A percentile compares a stretch with the other conserved stretches of the same genome.
Evolutionary conservation across 768 basidiomycete genomes (phyloP).

Genomic region (Naganishia vishniacii): DNA sequence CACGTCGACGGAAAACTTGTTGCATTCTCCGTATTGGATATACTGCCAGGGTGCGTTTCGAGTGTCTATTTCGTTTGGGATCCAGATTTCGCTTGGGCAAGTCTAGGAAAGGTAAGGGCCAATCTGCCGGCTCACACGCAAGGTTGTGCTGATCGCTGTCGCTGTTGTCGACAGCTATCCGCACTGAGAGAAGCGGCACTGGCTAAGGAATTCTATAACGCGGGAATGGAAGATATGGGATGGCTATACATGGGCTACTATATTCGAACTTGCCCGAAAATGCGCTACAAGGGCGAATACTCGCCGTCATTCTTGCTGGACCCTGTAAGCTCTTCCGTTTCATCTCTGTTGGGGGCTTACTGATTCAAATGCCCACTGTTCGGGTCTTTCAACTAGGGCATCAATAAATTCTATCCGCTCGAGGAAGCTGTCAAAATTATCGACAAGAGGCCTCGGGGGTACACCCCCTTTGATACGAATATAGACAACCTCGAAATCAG

Average conservation of each 20-base stretch:
- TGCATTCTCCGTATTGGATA: constrained; percentile 82
- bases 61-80: constrained; percentile 92
- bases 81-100: constrained; percentile 48
- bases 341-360: too few relatives aligned
- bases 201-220: constrained; percentile 65
- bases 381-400: constrained; percentile 66
- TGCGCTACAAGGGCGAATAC: constrained; percentile 95
- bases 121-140: not conserved
- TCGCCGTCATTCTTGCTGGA: constrained; percentile 79
- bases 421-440: constrained; percentile 59
- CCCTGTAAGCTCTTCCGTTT: constrained; percentile 57
- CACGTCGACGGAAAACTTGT: constrained; percentile 72
- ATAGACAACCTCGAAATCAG: not conserved
- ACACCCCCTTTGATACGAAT: constrained; percentile 59
- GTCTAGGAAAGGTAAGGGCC: constrained; percentile 40
- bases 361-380: too few relatives aligned
- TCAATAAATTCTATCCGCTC: constrained; percentile 69
- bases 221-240: constrained; percentile 61
- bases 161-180: constrained; percentile 57
- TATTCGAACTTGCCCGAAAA: constrained; percentile 84
- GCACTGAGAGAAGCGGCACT: constrained; percentile 75
- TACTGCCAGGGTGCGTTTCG: constrained; percentile 72
- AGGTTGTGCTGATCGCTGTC: not conserved
- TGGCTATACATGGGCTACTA: constrained; percentile 92
- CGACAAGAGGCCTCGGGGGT: constrained; percentile 52